Evolutionary conservation across 2,329 filamentous ascomycete species (phyloP).

Genomic region (Pestalotiopsis sp.): DNA sequence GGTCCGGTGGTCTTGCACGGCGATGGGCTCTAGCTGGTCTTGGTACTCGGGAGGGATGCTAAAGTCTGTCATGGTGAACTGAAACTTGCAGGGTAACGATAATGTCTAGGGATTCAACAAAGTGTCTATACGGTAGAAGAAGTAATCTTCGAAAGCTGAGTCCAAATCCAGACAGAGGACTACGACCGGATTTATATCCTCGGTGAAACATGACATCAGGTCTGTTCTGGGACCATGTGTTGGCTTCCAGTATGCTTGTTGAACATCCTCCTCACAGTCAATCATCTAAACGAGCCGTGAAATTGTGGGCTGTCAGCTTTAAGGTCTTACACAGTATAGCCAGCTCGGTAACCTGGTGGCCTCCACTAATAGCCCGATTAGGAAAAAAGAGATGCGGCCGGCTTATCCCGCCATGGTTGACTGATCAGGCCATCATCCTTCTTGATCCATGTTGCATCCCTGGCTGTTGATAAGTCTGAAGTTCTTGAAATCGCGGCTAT

Average conservation of each 20-base stretch:
- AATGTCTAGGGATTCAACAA: not conserved
- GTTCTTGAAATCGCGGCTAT: too few relatives aligned
- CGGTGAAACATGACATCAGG: too few relatives aligned
- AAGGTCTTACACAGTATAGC: not conserved
- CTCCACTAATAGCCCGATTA: constrained; percentile 1
- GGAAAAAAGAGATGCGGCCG: not conserved
- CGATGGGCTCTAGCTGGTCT: constrained; percentile 17
- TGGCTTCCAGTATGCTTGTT: constrained; percentile 25
- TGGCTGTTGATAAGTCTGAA: too few relatives aligned
- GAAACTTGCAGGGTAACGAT: not conserved
- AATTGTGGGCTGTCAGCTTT: not conserved
- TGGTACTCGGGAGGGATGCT: constrained; percentile 18
- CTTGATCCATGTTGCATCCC: too few relatives aligned
- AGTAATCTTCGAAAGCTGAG: not conserved
- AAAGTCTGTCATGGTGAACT: not conserved
- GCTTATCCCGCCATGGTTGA: not conserved
- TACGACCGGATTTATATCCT: too few relatives aligned
- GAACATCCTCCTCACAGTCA: too few relatives aligned
- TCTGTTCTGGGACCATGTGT: too few relatives aligned
- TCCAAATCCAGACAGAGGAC: too few relatives aligned
- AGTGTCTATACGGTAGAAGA: not conserved
- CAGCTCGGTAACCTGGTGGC: not conserved
- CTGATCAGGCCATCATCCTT: too few relatives aligned
- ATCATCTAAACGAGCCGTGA: constrained; percentile 19
- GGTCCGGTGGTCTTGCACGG: constrained; percentile 13